Evolutionary conservation across 352 stramenopile species (phyloP).

Genomic region (Phytopythium sindhum): DNA sequence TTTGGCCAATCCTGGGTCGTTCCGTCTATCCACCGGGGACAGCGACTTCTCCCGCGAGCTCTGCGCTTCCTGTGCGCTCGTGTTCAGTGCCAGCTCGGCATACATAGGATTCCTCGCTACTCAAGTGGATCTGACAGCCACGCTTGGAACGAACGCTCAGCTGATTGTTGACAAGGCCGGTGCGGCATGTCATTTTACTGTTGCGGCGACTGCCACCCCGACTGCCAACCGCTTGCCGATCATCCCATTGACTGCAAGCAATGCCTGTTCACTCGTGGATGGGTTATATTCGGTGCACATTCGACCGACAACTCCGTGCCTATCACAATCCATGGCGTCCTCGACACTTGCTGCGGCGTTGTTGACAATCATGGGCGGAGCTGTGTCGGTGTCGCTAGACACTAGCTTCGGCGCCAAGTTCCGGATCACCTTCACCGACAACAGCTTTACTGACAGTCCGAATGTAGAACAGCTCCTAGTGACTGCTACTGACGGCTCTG

Average conservation of each 20-base stretch:
- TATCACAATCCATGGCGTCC: slow-evolving; percentile 31
- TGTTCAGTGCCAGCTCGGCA: slow-evolving; percentile 26
- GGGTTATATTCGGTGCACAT: slow-evolving; percentile 49
- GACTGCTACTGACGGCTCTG: slow-evolving; percentile 49
- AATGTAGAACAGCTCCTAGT: slow-evolving; percentile 44
- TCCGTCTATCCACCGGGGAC: slow-evolving; percentile 59
- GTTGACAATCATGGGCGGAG: slow-evolving; percentile 44
- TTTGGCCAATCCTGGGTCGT: slow-evolving; percentile 52
- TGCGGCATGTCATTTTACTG: slow-evolving; percentile 54
- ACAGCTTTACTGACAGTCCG: slow-evolving; percentile 43
- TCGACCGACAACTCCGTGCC: slow-evolving; percentile 45
- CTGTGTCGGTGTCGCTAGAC: slow-evolving; percentile 61
- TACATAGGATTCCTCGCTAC: slow-evolving; percentile 71
- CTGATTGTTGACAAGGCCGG: slow-evolving; percentile 52
- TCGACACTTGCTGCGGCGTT: slow-evolving; percentile 29
- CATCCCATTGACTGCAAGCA: slow-evolving; percentile 9
- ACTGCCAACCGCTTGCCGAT: slow-evolving; percentile 39
- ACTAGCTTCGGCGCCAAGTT: slow-evolving; percentile 53
- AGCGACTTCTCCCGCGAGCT: slow-evolving; percentile 29
- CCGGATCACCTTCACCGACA: slow-evolving; percentile 87
- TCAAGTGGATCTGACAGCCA: slow-evolving; percentile 49
- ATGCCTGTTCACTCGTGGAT: slow-evolving; percentile 30
- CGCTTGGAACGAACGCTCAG: slow-evolving; percentile 72
- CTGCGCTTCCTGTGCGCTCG: slow-evolving; percentile 33
- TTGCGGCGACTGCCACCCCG: slow-evolving; percentile 30